These are phyloP conservation scores for Leccinum solheimii DNA, from an alignment of 1,284 basidiomycete genomes.

Conservation along the genomic window DNA sequence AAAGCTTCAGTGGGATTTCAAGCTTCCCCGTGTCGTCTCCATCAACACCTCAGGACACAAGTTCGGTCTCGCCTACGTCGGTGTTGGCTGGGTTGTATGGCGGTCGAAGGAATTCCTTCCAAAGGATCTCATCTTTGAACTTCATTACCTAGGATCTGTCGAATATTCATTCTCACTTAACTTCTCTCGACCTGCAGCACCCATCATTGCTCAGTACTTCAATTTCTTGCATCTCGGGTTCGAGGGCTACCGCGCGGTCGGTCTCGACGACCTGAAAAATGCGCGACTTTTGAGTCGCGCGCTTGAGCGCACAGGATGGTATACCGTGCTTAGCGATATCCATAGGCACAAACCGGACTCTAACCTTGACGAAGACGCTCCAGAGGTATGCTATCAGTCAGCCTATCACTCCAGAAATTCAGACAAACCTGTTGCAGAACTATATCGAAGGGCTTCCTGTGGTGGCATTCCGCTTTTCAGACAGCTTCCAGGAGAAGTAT, in stretches of 20 bases:
- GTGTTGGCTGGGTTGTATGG: slow-evolving; percentile 90
- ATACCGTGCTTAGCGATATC: slow-evolving; percentile 71
- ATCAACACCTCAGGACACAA: slow-evolving; percentile 92
- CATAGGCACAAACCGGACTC: slow-evolving; percentile 45
- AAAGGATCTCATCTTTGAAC: slow-evolving; percentile 91
- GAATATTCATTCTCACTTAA: slow-evolving; percentile 88
- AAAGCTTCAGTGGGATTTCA: slow-evolving; percentile 84
- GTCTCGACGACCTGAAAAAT: slow-evolving; percentile 79
- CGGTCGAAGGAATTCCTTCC: slow-evolving; percentile 74
- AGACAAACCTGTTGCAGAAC: slow-evolving; percentile 38
- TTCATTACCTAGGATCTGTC: slow-evolving; percentile 74
- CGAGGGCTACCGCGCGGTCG: slow-evolving; percentile 77
- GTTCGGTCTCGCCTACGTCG: slow-evolving; percentile 85
- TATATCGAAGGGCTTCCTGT: slow-evolving; percentile 87
- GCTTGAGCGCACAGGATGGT: slow-evolving; percentile 80
- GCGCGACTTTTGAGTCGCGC: slow-evolving; percentile 85
- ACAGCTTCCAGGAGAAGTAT: slow-evolving; percentile 68
- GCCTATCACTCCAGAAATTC: slow-evolving; percentile 1
- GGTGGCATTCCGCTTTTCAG: slow-evolving; percentile 88
- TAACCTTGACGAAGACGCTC: slow-evolving; percentile 46
- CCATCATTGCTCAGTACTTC: slow-evolving; percentile 92
- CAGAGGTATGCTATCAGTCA: slow-evolving; percentile 48
- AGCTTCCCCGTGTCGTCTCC: slow-evolving; percentile 81
- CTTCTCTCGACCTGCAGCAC: slow-evolving; percentile 89
- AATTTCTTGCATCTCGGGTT: slow-evolving; percentile 86